phyloP scores from a whole-genome alignment of 805 yeast genomes.

The Yamadazyma phyllophila region DNA sequence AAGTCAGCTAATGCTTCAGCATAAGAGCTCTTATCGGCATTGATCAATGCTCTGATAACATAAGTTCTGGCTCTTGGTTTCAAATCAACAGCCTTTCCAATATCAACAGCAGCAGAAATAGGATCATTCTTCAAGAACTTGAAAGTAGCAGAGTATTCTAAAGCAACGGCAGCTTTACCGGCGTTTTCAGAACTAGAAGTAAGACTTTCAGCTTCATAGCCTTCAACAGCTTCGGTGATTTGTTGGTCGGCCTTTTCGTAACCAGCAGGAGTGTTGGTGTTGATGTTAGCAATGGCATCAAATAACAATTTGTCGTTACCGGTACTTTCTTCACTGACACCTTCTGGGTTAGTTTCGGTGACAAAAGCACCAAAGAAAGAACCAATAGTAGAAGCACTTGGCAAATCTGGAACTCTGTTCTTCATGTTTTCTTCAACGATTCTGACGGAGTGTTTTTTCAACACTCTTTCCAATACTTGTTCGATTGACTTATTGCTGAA shows the following conservation, averaged over 20 bases:
- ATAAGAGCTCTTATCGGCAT: constrained; percentile 73
- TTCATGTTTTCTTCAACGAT: constrained; percentile 61
- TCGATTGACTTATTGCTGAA: constrained; percentile 76
- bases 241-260: constrained; percentile 61
- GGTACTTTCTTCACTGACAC: constrained; percentile 48
- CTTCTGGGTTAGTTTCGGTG: constrained; percentile 50
- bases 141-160: constrained; percentile 81
- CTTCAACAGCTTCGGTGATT: constrained; percentile 57
- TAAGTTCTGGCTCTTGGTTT: constrained; percentile 79
- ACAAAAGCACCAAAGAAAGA: constrained; percentile 88
- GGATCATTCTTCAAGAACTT: constrained; percentile 77
- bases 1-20: constrained; percentile 64
- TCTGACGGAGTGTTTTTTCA: constrained; percentile 75
- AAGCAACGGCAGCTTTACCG: constrained; percentile 60
- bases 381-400: constrained; percentile 78
- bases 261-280: constrained; percentile 51
- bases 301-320: constrained; percentile 64
- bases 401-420: constrained; percentile 54
- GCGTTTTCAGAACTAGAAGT: constrained; percentile 37
- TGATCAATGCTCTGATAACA: constrained; percentile 76
- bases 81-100: constrained; percentile 63
- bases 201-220: constrained; percentile 36
- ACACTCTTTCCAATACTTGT: constrained; percentile 79
- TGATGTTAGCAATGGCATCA: constrained; percentile 60
- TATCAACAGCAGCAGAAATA: constrained; percentile 57